Base-by-base conservation (phyloP, 768 basidiomycete genomes). In the Lactarius trivialis region DNA sequence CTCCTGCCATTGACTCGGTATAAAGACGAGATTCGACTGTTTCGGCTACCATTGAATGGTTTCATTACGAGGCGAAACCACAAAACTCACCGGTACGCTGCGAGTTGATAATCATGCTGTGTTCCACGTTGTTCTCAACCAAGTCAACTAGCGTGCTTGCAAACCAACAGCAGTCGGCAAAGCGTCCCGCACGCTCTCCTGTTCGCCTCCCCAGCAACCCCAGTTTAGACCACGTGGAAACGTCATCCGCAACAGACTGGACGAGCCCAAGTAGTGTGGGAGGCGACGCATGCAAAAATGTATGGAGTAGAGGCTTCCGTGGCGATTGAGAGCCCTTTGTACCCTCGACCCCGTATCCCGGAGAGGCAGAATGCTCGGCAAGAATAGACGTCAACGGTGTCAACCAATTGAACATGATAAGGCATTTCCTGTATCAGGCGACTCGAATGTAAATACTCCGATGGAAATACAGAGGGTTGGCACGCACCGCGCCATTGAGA, bases 101-200 rank as follows among this genome's bases (percentile, higher is more conserved):
- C 43, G 85, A 77, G 57, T 80, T 78, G 39, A 77, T 80, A 33
- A 90, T 85, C 66, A 93, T 81, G 65, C 83, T 79, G 68, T 86
- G 78, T 71, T 93, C 90, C 3, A 93, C 84, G 7, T 84, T 83
- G 71, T 93, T 91, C 75, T 93, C 90, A 7, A 93, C 90, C 6
- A 93, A 76, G 53, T 85, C 85, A 14, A 90, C 89, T 33, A 93
- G 76, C 0, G 89, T 93, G 17, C 86, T 78, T 32, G 88, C 75
- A 65, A 93, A 79, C 91, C 91, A 93, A 71, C 91, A 91, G 88
- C 88, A 92, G 72, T 93, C 84, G 2, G 91, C 84, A 69, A 91
- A 84, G 12, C 83, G 81, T 37, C 77, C 89, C 3, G 90, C 91
- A 37, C 84, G 81, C 55, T 82, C 79, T 19, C 91, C 91, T 1